A percentile compares a stretch with the other conserved stretches of the same genome.
Conservation (phyloP, 148 eudicot species). For the Drosera capensis region DNA sequence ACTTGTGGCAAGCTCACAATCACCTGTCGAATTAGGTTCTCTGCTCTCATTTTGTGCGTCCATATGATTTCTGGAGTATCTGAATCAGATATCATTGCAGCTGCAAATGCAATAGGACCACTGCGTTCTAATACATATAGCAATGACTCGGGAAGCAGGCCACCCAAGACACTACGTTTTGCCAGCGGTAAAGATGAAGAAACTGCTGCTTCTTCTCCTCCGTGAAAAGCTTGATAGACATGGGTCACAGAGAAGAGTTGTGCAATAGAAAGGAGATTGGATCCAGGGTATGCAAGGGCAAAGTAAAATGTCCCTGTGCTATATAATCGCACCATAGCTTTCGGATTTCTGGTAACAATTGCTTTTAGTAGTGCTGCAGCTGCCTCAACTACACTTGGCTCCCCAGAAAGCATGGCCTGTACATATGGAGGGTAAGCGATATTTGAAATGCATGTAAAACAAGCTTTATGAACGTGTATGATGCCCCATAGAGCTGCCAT, state of each 20-base stretch:
- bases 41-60: constrained; percentile 99
- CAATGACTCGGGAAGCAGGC: constrained; percentile 92
- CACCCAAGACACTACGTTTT: constrained; percentile 95
- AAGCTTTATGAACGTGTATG: not conserved
- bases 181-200: constrained; percentile 94
- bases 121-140: constrained; percentile 92
- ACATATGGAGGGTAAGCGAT: not conserved
- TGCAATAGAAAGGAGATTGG: constrained; percentile 83
- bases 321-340: constrained; percentile 87
- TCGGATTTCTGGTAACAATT: constrained; percentile 86
- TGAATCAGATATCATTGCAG: constrained; percentile 98
- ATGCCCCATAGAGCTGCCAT: too few species aligned
- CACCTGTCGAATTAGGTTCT: constrained; percentile 93
- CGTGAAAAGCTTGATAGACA: constrained; percentile 97
- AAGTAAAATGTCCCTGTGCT: constrained; percentile 96
- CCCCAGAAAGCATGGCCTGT: constrained; percentile 94
- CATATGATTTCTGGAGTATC: constrained; percentile 99
- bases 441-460: not conserved
- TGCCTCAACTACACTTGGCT: constrained; percentile 83
- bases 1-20: constrained; percentile 2
- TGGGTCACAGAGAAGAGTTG: constrained; percentile 83
- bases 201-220: constrained; percentile 99
- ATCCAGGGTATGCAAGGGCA: constrained; percentile 96
- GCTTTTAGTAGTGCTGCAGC: constrained; percentile 90
- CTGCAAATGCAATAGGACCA: constrained; percentile 90